A percentile compares a stretch with the other conserved stretches of the same genome.
Conservation (phyloP, 345 rosid species). For the Iberis pinnata region DNA sequence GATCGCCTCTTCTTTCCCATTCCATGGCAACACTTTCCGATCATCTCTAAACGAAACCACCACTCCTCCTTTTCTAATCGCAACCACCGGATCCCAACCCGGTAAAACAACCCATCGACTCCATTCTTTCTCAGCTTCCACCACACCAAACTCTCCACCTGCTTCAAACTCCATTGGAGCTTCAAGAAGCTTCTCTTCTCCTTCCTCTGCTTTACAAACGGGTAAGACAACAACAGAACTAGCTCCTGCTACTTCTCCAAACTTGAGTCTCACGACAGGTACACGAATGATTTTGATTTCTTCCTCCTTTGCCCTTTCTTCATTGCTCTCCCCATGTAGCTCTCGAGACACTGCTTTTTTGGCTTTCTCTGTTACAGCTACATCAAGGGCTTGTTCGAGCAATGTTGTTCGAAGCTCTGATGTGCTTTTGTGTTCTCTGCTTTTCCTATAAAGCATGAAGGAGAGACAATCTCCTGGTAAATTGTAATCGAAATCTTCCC, state of each 20-base stretch:
- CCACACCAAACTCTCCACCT: slow-evolving; percentile 68
- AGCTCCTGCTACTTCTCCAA: slow-evolving; percentile 86
- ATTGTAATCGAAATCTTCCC: slow-evolving; percentile 51
- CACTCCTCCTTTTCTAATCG: slow-evolving; percentile 52
- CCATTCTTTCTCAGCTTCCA: slow-evolving; percentile 86
- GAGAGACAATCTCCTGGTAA: slow-evolving; percentile 76
- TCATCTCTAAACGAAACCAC: slow-evolving; percentile 70
- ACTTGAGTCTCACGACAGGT: slow-evolving; percentile 63
- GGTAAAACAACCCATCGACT: slow-evolving; percentile 82
- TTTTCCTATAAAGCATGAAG: slow-evolving; percentile 66
- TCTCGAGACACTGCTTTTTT: slow-evolving; percentile 39
- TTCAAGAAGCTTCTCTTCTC: slow-evolving; percentile 42
- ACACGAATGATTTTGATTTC: slow-evolving; percentile 37
- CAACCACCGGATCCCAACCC: slow-evolving; percentile 50
- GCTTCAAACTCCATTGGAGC: slow-evolving; percentile 54
- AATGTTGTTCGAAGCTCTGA: slow-evolving; percentile 42
- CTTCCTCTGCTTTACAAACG: slow-evolving; percentile 54
- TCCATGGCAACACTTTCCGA: slow-evolving; percentile 66
- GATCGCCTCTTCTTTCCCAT: slow-evolving; percentile 58
- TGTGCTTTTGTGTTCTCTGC: slow-evolving; percentile 51
- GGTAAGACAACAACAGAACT: slow-evolving; percentile 61
- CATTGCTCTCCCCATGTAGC: slow-evolving; percentile 34
- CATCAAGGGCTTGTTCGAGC: slow-evolving; percentile 52
- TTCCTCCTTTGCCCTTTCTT: slow-evolving; percentile 25
- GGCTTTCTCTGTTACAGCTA: slow-evolving; percentile 61